Base-by-base conservation (phyloP, 2,329 filamentous ascomycete genomes). In the Stemphylium beticola region DNA sequence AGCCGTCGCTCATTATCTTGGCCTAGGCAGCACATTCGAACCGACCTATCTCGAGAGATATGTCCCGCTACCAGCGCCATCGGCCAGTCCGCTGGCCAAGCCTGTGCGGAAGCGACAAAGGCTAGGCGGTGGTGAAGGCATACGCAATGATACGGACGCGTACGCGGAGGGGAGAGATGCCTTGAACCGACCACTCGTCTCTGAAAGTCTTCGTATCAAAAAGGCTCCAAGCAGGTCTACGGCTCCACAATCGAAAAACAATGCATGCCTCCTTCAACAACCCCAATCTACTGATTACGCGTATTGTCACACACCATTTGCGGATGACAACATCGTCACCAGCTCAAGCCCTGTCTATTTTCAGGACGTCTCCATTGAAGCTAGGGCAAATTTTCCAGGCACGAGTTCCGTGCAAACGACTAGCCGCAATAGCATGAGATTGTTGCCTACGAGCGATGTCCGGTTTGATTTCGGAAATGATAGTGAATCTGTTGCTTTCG, bases 1-100 rank as follows among this genome's bases (percentile, higher is more conserved):
- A 18, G 48, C 61, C 24, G 61, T 74, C 12, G 70, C 67, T 11
- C 51, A 62, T 5, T 72, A 74, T 40, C 62, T 74, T 1, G 70
- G 69, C 7, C 46, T 72, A 2, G 65, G 60, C 22, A 48, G 32
- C 38, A 39, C 54, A 6, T 32, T 42, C 15, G 68, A 69, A 37
- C 61, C 65, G 15, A 18, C 51, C 10, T 61, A 63, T 42, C 42
- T 69, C n/a, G 47, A 58, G 3, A 64, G 56, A 40, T 56, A 60
- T 56, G 61, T 54, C 4, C 50, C 60, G 26, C 34, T 51, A n/a
- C 44, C 49, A 22, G 37, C 53, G 22, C 34, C 39, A 8, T 46
- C 55, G 17, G 17, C 36, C 15, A 29, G 34, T 31, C 26, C 53
- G 11, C 43, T 49, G 26, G 40, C 53, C 2, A 44, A 51, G 11